These are phyloP conservation scores for Xylaria scruposa DNA, from an alignment of 495 filamentous ascomycete genomes.

Conservation along the genomic window DNA sequence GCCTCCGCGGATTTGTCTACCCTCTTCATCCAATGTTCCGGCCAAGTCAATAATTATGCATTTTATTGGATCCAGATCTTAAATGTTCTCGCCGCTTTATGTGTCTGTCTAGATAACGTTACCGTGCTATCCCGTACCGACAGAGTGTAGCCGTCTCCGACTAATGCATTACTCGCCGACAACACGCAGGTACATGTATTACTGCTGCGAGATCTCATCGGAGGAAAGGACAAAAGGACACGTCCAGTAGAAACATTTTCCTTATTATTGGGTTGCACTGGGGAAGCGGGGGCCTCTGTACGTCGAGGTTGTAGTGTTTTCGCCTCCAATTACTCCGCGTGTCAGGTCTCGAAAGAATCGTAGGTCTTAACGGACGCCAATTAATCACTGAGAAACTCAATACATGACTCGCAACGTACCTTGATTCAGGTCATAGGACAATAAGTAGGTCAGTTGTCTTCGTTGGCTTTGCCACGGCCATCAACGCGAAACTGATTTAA, in stretches of 20 bases:
- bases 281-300: constrained; percentile 1
- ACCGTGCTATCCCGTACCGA: background rate
- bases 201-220: constrained; percentile 1
- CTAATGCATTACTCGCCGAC: constrained; percentile 10
- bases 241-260: background rate
- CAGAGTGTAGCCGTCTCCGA: background rate
- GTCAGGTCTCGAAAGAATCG: background rate
- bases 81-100: background rate
- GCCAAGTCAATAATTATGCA: background rate
- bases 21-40: background rate
- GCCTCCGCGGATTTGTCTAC: background rate
- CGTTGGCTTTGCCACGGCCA: background rate
- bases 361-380: background rate
- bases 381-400: background rate
- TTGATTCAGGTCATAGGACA: background rate
- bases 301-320: background rate
- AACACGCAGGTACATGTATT: constrained; percentile 18
- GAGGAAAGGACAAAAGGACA: constrained; percentile 6
- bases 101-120: background rate
- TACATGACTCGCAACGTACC: background rate
- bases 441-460: background rate
- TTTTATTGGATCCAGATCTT: constrained; percentile 4
- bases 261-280: constrained; percentile 11
- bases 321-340: constrained; percentile 14
- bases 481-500: background rate